phyloP scores from a whole-genome alignment of 305 asterid species.

The Fraxinus platypoda region DNA sequence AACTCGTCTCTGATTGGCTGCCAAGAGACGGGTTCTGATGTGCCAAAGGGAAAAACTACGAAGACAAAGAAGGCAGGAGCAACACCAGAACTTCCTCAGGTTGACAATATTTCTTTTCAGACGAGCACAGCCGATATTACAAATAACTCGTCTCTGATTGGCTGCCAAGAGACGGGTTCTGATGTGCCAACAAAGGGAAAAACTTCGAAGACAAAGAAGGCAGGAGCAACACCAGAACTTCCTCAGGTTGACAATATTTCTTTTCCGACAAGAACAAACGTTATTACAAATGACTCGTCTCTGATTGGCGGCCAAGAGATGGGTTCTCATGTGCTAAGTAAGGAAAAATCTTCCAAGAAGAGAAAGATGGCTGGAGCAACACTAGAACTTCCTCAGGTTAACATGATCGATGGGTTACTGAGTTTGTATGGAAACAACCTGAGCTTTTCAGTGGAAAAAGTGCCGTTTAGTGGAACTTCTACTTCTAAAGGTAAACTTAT shows the following conservation, averaged over 20 bases:
- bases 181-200: conserved; percentile 25
- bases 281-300: not conserved
- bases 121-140: conserved; percentile 6
- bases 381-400: conserved; percentile 22
- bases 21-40: conserved; percentile 26
- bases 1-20: conserved; percentile 28
- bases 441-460: conserved; percentile 30
- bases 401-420: conserved; percentile 32
- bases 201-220: conserved; percentile 30
- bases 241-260: conserved; percentile 12
- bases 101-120: conserved; percentile 3
- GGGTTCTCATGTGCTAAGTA: not conserved
- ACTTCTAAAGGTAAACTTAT: conserved; percentile 23
- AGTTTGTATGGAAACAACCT: conserved; percentile 39
- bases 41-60: conserved; percentile 26
- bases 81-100: conserved; percentile 7
- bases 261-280: not conserved
- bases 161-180: conserved; percentile 28
- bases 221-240: not conserved
- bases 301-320: not conserved
- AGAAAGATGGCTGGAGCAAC: conserved; percentile 14
- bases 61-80: conserved; percentile 28
- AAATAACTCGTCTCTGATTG: conserved; percentile 27
- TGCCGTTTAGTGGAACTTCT: conserved; percentile 35
- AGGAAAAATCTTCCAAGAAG: not conserved